Conservation (phyloP, 192 early-diverging fungal genomes). For the Helicostylum pulchrum region DNA sequence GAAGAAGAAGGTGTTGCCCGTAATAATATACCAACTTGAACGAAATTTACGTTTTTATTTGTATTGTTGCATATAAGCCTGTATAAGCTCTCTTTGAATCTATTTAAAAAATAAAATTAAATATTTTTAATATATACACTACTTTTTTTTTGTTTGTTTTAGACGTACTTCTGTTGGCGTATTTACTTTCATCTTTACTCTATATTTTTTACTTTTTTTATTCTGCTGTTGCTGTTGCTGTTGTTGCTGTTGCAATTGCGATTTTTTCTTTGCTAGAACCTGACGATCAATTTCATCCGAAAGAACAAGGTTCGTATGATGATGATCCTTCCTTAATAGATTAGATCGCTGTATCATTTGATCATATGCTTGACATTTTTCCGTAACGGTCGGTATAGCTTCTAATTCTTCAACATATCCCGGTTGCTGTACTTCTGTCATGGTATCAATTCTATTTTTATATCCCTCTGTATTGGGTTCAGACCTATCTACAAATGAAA, state of each 20-base stretch:
- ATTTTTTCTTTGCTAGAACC: background rate
- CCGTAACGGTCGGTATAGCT: background rate
- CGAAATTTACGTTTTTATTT: background rate
- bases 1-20: background rate
- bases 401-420: too few relatives aligned
- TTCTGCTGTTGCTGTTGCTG: background rate
- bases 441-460: background rate
- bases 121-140: background rate
- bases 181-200: background rate
- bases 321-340: background rate
- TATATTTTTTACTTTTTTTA: background rate
- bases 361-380: slow-evolving; percentile 6
- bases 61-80: slow-evolving; percentile 15
- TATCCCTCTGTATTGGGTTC: background rate
- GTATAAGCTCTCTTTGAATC: slow-evolving; percentile 13
- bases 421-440: background rate
- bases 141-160: too few relatives aligned
- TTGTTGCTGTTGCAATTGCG: too few relatives aligned
- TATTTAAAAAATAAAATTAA: background rate
- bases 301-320: too few relatives aligned
- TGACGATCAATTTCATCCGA: background rate
- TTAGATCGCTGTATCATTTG: background rate
- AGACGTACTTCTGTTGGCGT: slow-evolving; percentile 8
- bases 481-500: background rate
- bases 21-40: slow-evolving; percentile 13